Evolutionary conservation across 2,329 filamentous ascomycete species (phyloP), one percentile per base, ranked within the genome.

Genomic region (Talaromyces rugulosus): DNA sequence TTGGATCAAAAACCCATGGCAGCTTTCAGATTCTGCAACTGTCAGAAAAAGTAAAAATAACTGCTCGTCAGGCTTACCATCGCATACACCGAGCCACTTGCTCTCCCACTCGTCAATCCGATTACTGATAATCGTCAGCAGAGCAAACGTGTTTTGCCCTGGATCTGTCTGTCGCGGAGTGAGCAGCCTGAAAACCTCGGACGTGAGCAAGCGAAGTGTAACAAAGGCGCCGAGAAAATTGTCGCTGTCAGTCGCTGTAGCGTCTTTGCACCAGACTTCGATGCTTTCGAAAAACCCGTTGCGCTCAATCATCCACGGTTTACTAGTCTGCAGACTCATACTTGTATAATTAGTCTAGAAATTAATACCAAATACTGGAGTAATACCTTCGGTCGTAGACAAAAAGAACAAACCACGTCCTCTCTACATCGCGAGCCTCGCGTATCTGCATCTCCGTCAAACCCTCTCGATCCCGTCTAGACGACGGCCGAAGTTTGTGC

Each of bases 301-400:
- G 5, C 72, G 68, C 34, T 78, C 75, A 31, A 78, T 78, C 77
- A 79, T 79, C 70, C 72, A 77, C 0, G 77, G 76, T 52, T 75
- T 78, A 5, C 76, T 75, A 0, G 75, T 74, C 61, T 79, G 77
- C 4, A 78, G 61, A 52, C 76, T 78, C 52, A 79, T 71, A 58
- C 76, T 78, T n/a, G 53, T 59, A 36, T 16, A 16, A 28, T 55
- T 60, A 47, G 44, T 31, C 28, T 56, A 9, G 5, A 9, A 9
- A 33, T 7, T 33, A 6, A 33, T 33, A 9, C 11, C 8, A 9
- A 33, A 33, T 9, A 51, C 18, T 12, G 58, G 40, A 27, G 5
- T 56, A 67, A 50, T 66, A 75, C 75, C 75, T 77, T 50, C 74
- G 67, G 62, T 77, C 75, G 61, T 78, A 78, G 0, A 77, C 74